Evolutionary conservation across 352 stramenopile species (phyloP).

Genomic region (Pythium brassicae): DNA sequence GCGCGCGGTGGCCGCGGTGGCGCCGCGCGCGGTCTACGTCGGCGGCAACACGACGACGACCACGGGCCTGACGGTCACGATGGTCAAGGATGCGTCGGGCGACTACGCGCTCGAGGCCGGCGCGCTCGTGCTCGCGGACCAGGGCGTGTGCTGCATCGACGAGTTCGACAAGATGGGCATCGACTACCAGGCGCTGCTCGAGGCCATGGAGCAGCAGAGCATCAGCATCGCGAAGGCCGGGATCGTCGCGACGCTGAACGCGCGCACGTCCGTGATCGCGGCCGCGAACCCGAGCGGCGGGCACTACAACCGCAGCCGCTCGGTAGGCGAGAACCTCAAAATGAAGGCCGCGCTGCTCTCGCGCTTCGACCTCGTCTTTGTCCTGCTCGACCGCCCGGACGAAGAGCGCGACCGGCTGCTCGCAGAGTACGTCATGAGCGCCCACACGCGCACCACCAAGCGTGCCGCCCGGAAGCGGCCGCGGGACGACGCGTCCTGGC

Average conservation of each 20-base stretch:
- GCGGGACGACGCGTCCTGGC: conserved; percentile 21
- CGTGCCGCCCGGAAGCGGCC: conserved; percentile 24
- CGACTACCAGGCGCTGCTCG: conserved; percentile 90
- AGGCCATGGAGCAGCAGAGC: conserved; percentile 99
- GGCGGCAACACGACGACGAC: conserved; percentile 96
- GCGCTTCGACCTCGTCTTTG: conserved; percentile 97
- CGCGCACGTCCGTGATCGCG: conserved; percentile 93
- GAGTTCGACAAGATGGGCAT: conserved; percentile 98
- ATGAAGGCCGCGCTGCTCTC: conserved; percentile 95
- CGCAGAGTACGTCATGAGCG: conserved; percentile 95
- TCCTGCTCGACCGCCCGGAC: conserved; percentile 94
- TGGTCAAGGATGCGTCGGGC: conserved; percentile 92
- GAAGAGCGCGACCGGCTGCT: conserved; percentile 91
- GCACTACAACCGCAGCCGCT: conserved; percentile 95
- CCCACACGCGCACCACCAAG: conserved; percentile 45
- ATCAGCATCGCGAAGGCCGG: conserved; percentile 91
- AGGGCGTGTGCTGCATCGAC: conserved; percentile 97
- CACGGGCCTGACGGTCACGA: conserved; percentile 95
- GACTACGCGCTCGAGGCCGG: conserved; percentile 92
- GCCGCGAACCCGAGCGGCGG: conserved; percentile 96
- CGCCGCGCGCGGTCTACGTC: conserved; percentile 94
- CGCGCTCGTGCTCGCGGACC: conserved; percentile 91
- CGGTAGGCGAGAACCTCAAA: conserved; percentile 95
- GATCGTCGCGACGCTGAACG: conserved; percentile 94
- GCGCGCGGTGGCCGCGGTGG: conserved; percentile 85